Evolutionary conservation across 495 filamentous ascomycete genomes (phyloP).

Genomic region (Neurospora terricola): DNA sequence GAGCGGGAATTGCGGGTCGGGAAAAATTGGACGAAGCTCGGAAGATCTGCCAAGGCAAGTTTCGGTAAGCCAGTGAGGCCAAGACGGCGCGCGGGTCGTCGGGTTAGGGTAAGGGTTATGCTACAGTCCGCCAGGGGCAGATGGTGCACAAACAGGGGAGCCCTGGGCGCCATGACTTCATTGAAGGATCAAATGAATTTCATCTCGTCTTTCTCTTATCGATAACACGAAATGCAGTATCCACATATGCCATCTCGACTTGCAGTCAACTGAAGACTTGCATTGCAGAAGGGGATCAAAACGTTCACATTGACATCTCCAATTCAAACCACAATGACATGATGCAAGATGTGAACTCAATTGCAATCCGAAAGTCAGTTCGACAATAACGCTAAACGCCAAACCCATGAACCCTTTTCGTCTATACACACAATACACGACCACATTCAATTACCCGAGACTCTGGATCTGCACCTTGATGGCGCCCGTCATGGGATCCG

Average conservation of each 20-base stretch:
- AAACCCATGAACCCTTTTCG: neutral
- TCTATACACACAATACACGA: neutral
- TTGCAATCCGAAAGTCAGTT: neutral
- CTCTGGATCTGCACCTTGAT: constrained; percentile 92
- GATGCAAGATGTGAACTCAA: neutral
- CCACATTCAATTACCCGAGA: constrained; percentile 22
- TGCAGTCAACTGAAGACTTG: neutral
- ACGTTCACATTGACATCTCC: neutral
- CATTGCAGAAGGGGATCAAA: neutral
- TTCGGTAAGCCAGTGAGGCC: neutral
- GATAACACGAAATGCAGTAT: neutral
- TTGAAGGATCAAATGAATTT: neutral
- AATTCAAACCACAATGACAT: neutral
- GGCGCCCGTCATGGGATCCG: constrained; percentile 80
- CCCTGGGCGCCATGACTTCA: neutral
- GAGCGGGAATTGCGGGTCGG: constrained; percentile 4
- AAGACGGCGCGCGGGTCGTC: neutral
- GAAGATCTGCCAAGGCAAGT: constrained; percentile 26
- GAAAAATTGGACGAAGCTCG: constrained; percentile 26
- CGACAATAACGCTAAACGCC: neutral
- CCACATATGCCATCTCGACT: neutral
- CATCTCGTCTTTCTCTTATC: neutral
- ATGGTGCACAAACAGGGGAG: neutral
- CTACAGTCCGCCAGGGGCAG: neutral
- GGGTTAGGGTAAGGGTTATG: neutral